Evolutionary conservation across 257 asterid species (phyloP).

Genomic region (Nicotiana attenuata): DNA sequence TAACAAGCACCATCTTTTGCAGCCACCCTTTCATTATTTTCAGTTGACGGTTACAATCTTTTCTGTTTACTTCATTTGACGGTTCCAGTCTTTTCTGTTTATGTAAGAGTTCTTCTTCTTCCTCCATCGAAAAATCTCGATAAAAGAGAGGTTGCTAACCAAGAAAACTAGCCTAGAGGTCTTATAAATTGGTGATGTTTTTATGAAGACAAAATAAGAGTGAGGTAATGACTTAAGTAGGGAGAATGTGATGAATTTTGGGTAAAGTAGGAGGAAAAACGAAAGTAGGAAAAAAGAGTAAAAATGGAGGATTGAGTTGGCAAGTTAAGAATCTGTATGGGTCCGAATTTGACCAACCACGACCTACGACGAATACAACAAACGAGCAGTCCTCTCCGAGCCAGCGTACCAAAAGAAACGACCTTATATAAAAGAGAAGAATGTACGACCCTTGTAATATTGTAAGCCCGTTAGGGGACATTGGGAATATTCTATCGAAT

Average conservation of each 20-base stretch:
- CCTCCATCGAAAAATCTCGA: neutral
- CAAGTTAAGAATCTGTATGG: conserved; percentile 46
- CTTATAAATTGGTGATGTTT: conserved; percentile 15
- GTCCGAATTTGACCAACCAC: no score
- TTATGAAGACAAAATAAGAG: conserved; percentile 21
- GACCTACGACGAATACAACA: no score
- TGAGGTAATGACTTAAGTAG: conserved; percentile 36
- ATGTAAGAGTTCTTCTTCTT: neutral
- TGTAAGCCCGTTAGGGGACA: no score
- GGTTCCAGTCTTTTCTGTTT: neutral
- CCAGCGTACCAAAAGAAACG: no score
- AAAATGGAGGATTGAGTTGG: conserved; percentile 14
- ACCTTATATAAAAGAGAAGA: no score
- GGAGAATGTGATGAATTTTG: conserved; percentile 26
- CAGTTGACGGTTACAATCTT: neutral
- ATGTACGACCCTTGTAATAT: no score
- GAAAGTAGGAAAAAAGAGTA: conserved; percentile 15
- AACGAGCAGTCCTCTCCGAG: no score
- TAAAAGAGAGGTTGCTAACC: neutral
- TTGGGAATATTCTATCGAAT: no score
- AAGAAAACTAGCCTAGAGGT: conserved; percentile 32
- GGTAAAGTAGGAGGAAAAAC: neutral
- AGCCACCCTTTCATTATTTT: neutral
- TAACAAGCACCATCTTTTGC: conserved; percentile 7
- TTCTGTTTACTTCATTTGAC: neutral